A percentile compares a stretch with the other conserved stretches of the same genome.
phyloP scores from a whole-genome alignment of 352 stramenopile species.

The Phytophthora cryptogea region DNA sequence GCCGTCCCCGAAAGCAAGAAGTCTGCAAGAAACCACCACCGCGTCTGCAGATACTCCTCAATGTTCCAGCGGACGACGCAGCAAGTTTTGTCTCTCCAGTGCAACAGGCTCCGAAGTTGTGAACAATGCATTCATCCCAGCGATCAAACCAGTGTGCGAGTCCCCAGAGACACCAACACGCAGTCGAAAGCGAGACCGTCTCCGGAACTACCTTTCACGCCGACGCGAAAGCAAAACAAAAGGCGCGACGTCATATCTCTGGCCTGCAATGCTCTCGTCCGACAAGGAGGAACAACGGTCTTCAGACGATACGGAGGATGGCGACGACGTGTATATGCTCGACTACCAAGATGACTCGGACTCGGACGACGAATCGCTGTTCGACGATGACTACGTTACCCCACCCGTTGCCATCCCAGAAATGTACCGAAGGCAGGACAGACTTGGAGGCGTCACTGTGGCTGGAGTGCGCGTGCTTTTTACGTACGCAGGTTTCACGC shows the following conservation, averaged over 20 bases:
- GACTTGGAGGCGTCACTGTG: conserved; percentile 53
- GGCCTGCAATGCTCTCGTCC: conserved; percentile 14
- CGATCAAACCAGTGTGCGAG: conserved; percentile 4
- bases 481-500: conserved; percentile 65
- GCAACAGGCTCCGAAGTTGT: background rate
- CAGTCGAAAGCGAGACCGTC: conserved; percentile 35
- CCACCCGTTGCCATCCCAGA: conserved; percentile 59
- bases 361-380: conserved; percentile 27
- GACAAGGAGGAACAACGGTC: conserved; percentile 26
- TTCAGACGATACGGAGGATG: conserved; percentile 27
- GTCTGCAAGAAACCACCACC: background rate
- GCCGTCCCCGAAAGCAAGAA: conserved; percentile 3
- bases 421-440: conserved; percentile 55
- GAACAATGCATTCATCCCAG: conserved; percentile 11
- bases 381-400: conserved; percentile 26
- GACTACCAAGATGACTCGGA: conserved; percentile 30
- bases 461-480: conserved; percentile 53
- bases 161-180: conserved; percentile 1
- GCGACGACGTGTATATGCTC: conserved; percentile 37
- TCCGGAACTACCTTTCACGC: conserved; percentile 22
- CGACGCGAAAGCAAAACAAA: conserved; percentile 10
- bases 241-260: conserved; percentile 9
- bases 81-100: conserved; percentile 19
- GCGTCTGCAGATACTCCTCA: conserved; percentile 1
- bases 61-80: conserved; percentile 7